A percentile compares a stretch with the other conserved stretches of the same genome.
phyloP scores from a whole-genome alignment of 495 filamentous ascomycete genomes.

The Neurospora sp. region DNA sequence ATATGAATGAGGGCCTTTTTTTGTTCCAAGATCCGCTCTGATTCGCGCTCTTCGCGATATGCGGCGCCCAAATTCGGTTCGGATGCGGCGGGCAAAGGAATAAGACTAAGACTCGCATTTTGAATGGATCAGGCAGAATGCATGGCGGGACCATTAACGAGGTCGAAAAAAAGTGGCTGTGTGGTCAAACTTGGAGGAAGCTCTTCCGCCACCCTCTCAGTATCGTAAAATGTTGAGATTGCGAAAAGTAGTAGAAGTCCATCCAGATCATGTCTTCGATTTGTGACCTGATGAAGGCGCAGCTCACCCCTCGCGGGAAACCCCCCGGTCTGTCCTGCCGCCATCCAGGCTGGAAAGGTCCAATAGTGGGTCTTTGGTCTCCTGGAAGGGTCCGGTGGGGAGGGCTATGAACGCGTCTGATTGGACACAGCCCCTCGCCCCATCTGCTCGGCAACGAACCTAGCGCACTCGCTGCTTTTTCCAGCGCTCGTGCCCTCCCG shows the following conservation, averaged over 20 bases:
- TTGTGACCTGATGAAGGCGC: neutral
- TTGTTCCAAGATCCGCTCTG: neutral
- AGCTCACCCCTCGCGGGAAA: neutral
- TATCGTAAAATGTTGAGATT: neutral
- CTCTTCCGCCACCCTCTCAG: neutral
- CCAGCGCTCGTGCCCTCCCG: neutral
- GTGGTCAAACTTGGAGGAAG: neutral
- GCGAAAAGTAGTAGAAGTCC: neutral
- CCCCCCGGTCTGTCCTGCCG: neutral
- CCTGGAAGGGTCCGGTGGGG: neutral
- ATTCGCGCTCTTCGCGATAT: neutral
- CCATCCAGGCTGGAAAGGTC: neutral
- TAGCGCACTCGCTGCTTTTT: neutral
- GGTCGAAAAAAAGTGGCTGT: neutral
- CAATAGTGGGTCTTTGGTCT: neutral
- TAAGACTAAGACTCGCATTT: neutral
- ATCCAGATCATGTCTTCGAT: neutral
- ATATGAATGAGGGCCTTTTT: neutral
- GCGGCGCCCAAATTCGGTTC: neutral
- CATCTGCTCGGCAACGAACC: neutral
- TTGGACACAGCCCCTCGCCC: neutral
- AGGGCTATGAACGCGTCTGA: neutral
- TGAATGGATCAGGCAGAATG: neutral
- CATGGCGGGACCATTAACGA: neutral
- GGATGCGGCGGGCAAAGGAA: neutral